phyloP scores from a whole-genome alignment of 148 eudicot genomes.

The Heliosperma pusillum region DNA sequence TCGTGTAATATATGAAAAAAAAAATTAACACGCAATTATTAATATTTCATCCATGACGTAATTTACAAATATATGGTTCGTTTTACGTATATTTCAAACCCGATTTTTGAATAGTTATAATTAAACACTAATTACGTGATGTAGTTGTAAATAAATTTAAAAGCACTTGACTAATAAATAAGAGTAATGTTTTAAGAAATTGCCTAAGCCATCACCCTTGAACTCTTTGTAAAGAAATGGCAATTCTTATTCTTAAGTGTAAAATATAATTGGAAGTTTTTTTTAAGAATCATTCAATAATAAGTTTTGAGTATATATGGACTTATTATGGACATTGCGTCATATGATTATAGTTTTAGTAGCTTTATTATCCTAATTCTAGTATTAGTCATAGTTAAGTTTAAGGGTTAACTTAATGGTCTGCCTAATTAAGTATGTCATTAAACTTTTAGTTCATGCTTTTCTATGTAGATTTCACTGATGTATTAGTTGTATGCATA shows the following conservation, averaged over 20 bases:
- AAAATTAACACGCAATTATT: too few species aligned
- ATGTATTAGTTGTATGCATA: neutral
- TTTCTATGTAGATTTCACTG: neutral
- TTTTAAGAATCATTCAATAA: neutral
- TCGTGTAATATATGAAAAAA: too few species aligned
- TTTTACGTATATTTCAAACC: too few species aligned
- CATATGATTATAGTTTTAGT: neutral
- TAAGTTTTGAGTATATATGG: neutral
- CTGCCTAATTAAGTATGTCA: conserved; percentile 9
- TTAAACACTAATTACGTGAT: too few species aligned
- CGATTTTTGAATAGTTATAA: too few species aligned
- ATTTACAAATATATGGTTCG: too few species aligned
- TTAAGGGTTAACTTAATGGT: conserved; percentile 5
- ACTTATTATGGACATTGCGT: neutral
- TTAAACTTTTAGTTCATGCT: neutral
- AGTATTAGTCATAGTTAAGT: neutral
- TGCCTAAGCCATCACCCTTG: neutral
- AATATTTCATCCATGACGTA: neutral
- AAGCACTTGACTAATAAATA: too few species aligned
- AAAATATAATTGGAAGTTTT: neutral
- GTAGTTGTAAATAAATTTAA: too few species aligned
- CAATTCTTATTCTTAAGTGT: neutral
- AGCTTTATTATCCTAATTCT: neutral
- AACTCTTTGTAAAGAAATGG: neutral
- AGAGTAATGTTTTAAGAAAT: neutral